These are phyloP conservation scores for Leptographium procerum DNA, from an alignment of 2,329 filamentous ascomycete genomes.

Conservation along the genomic window DNA sequence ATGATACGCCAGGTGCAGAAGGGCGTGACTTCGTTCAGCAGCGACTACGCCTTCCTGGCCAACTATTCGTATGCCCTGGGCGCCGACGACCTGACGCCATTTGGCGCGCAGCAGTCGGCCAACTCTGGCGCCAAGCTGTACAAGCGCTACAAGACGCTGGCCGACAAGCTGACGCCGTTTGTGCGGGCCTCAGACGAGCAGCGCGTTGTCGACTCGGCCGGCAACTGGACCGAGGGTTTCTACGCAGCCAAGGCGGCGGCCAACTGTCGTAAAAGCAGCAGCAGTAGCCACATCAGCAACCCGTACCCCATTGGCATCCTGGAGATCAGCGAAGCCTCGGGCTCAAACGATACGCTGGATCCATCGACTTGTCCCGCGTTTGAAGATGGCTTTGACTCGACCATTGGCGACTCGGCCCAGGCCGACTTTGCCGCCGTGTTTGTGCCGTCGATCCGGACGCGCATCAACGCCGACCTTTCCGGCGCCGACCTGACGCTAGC, in stretches of 20 bases:
- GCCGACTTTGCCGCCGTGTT: slow-evolving; percentile 51
- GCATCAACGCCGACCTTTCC: slow-evolving; percentile 56
- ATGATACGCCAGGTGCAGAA: slow-evolving; percentile 56
- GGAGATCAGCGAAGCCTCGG: slow-evolving; percentile 53
- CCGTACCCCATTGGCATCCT: slow-evolving; percentile 32
- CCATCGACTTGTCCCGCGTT: slow-evolving; percentile 58
- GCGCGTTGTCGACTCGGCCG: slow-evolving; percentile 43
- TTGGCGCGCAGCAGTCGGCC: slow-evolving; percentile 57
- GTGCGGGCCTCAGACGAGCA: slow-evolving; percentile 27
- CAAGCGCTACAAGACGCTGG: slow-evolving; percentile 54
- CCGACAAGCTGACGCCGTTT: slow-evolving; percentile 34
- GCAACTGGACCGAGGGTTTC: slow-evolving; percentile 66
- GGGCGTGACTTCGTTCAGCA: slow-evolving; percentile 42
- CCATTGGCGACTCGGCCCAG: slow-evolving; percentile 39
- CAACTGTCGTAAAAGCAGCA: neutral
- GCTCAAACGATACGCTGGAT: slow-evolving; percentile 69
- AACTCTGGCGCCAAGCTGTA: slow-evolving; percentile 70
- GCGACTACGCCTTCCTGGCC: slow-evolving; percentile 57
- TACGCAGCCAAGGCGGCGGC: slow-evolving; percentile 37
- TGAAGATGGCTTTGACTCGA: slow-evolving; percentile 31
- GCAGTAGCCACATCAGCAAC: neutral
- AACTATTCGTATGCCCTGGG: slow-evolving; percentile 57
- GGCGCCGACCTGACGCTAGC: slow-evolving; percentile 51
- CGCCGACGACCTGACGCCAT: slow-evolving; percentile 39
- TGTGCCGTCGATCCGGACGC: slow-evolving; percentile 50